phyloP scores from a whole-genome alignment of 139 green algal species.

The Limnomonas spitsbergensis region DNA sequence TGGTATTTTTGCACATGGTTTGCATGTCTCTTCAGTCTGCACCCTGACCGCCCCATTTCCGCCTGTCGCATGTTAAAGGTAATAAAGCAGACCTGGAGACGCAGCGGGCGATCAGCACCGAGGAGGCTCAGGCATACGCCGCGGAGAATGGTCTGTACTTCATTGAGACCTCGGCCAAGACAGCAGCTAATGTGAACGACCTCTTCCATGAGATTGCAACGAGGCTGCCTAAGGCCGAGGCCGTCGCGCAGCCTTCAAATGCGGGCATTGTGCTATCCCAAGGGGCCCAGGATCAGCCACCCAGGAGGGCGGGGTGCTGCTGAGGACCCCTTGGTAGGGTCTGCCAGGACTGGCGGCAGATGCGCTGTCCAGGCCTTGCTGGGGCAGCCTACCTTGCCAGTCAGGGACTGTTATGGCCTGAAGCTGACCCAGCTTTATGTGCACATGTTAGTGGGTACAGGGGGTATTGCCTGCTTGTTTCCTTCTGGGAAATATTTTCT shows the following conservation, averaged over 20 bases:
- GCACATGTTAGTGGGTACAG: too few species aligned
- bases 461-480: too few species aligned
- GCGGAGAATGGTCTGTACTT: constrained; percentile 82
- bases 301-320: constrained; percentile 13
- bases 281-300: constrained; percentile 3
- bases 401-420: too few species aligned
- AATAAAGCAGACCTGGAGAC: constrained; percentile 94
- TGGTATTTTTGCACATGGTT: too few species aligned
- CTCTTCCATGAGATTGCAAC: constrained; percentile 79
- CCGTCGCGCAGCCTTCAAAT: constrained; percentile 6
- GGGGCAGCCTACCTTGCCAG: too few species aligned
- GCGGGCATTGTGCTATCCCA: constrained; percentile 27
- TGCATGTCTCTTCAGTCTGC: too few species aligned
- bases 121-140: constrained; percentile 80
- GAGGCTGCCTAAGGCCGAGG: constrained; percentile 58
- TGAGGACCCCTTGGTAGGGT: too few species aligned
- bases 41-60: too few species aligned
- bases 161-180: constrained; percentile 89
- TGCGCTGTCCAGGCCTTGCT: too few species aligned
- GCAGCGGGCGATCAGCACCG: constrained; percentile 53
- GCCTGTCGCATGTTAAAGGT: constrained; percentile 42
- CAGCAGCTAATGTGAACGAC: constrained; percentile 79
- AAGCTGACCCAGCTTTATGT: too few species aligned
- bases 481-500: too few species aligned
- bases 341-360: too few species aligned